Conservation (phyloP, 2,329 filamentous ascomycete genomes). For the Cladosporium velox region DNA sequence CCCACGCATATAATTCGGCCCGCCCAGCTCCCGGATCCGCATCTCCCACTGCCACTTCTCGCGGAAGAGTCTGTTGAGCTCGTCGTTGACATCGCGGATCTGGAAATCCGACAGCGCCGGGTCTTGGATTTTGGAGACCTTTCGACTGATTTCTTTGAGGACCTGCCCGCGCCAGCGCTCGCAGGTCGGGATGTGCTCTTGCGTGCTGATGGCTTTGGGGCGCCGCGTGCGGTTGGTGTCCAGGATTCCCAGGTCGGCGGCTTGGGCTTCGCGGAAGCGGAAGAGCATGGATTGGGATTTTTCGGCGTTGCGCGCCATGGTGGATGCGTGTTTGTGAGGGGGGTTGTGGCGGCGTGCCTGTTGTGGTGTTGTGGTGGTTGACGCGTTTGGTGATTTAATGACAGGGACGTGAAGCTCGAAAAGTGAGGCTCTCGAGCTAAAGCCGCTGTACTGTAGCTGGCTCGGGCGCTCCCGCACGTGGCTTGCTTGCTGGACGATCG, state of each 20-base stretch:
- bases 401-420: constrained; percentile 11
- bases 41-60: constrained; percentile 99
- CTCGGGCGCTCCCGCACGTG: neutral
- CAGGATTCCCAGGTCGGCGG: constrained; percentile 92
- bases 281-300: constrained; percentile 99
- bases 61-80: constrained; percentile 98
- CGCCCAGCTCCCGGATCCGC: constrained; percentile 92
- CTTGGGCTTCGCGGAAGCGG: constrained; percentile 97
- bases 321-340: neutral
- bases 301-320: constrained; percentile 92
- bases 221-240: constrained; percentile 87
- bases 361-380: neutral
- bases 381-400: neutral
- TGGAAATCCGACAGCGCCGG: constrained; percentile 90
- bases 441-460: neutral
- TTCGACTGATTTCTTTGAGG: constrained; percentile 93
- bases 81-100: constrained; percentile 96
- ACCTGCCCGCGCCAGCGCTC: constrained; percentile 99
- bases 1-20: constrained; percentile 92
- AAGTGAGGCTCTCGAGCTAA: constrained; percentile 8
- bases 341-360: neutral
- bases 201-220: constrained; percentile 85
- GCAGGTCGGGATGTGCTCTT: constrained; percentile 80
- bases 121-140: constrained; percentile 95
- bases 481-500: neutral